A percentile compares a stretch with the other conserved stretches of the same genome.
Conservation (phyloP, 192 early-diverging fungal species). For the Podila verticillata region DNA sequence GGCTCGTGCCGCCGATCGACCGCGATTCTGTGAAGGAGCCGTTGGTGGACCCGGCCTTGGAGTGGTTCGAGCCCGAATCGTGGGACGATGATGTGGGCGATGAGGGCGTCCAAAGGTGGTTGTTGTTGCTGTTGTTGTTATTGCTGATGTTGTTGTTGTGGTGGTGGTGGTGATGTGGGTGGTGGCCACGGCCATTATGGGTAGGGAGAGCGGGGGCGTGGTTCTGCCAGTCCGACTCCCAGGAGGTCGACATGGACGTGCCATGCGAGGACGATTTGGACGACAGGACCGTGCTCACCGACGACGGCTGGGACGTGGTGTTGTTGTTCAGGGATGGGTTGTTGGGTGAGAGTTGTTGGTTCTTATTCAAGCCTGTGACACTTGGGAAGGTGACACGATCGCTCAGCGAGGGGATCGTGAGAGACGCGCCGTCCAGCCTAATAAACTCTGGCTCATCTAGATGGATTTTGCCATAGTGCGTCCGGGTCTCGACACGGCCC, state of each 20-base stretch:
- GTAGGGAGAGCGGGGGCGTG: neutral
- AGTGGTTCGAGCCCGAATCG: neutral
- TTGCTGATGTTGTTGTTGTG: neutral
- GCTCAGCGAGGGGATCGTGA: conserved; percentile 30
- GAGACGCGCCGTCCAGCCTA: conserved; percentile 17
- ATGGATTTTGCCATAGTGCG: conserved; percentile 45
- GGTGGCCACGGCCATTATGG: neutral
- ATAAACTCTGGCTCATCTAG: conserved; percentile 38
- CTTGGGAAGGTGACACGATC: conserved; percentile 5
- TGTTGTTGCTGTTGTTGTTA: too few relatives aligned
- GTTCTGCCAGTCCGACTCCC: neutral
- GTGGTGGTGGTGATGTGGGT: neutral
- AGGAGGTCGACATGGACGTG: conserved; percentile 11
- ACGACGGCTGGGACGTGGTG: neutral
- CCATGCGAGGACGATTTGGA: conserved; percentile 24
- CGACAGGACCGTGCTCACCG: conserved; percentile 8
- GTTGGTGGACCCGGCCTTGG: neutral
- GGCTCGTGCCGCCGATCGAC: neutral
- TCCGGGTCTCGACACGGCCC: conserved; percentile 35
- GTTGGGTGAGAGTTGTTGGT: neutral
- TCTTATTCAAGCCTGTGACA: neutral
- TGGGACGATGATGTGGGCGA: neutral
- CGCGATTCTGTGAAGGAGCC: neutral
- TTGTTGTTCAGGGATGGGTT: neutral
- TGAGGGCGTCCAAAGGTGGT: neutral